Percentiles rank a stretch among this genome's conserved stretches.
These are phyloP conservation scores for Sarocladium brachiariae DNA, from an alignment of 2,329 filamentous ascomycete genomes.

Conservation along the genomic window DNA sequence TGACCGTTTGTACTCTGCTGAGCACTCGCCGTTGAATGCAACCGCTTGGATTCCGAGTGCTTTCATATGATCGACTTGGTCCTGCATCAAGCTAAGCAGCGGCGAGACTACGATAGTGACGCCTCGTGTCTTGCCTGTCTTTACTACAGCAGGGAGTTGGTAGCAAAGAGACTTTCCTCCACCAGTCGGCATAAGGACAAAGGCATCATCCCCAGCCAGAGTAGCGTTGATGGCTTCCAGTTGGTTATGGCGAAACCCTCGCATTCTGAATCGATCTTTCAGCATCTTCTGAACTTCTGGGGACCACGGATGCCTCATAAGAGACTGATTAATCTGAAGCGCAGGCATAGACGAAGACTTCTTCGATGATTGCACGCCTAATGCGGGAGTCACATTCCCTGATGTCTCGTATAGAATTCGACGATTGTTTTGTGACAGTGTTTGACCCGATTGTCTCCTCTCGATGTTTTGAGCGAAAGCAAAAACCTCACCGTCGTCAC, in stretches of 20 bases:
- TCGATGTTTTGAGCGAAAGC: slow-evolving; percentile 46
- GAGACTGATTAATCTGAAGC: slow-evolving; percentile 10
- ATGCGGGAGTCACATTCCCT: slow-evolving; percentile 31
- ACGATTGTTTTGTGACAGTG: slow-evolving; percentile 22
- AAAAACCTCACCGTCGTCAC: slow-evolving; percentile 45
- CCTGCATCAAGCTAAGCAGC: slow-evolving; percentile 91
- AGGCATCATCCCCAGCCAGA: slow-evolving; percentile 77
- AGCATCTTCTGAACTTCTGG: slow-evolving; percentile 74
- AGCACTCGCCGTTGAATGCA: slow-evolving; percentile 73
- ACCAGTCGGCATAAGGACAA: slow-evolving; percentile 96
- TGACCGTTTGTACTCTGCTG: slow-evolving; percentile 51
- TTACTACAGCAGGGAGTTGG: slow-evolving; percentile 82
- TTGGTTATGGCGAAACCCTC: slow-evolving; percentile 84
- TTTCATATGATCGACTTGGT: slow-evolving; percentile 81
- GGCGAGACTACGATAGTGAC: slow-evolving; percentile 95
- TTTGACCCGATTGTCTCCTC: slow-evolving; percentile 26
- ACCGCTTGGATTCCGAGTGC: slow-evolving; percentile 71
- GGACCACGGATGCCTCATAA: slow-evolving; percentile 74
- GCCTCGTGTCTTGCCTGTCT: slow-evolving; percentile 71
- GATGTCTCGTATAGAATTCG: slow-evolving; percentile 40
- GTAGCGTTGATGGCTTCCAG: slow-evolving; percentile 95
- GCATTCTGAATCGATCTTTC: slow-evolving; percentile 75
- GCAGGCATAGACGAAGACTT: slow-evolving; percentile 17
- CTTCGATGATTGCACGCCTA: slow-evolving; percentile 27
- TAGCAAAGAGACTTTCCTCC: slow-evolving; percentile 97